Percentiles rank a stretch among this genome's conserved stretches.
Evolutionary conservation across 148 eudicot species (phyloP).

Genomic region (Dianthus caryophyllus): DNA sequence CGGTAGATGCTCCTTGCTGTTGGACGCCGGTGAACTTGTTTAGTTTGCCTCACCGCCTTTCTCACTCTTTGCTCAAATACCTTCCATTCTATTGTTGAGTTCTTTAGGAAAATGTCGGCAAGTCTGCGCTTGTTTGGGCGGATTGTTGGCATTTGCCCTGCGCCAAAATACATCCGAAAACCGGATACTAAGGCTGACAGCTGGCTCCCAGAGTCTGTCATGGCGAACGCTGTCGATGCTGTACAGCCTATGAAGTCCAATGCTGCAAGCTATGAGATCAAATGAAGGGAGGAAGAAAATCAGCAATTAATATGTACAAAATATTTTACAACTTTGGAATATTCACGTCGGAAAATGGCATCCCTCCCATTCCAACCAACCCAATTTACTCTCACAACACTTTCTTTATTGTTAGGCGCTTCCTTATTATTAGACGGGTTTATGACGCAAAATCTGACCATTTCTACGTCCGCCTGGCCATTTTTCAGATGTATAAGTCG

Average conservation of each 20-base stretch:
- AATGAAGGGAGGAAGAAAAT: slow-evolving; percentile 2
- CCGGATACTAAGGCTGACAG: slow-evolving; percentile 89
- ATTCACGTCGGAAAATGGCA: too few species aligned
- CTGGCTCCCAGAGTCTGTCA: slow-evolving; percentile 99
- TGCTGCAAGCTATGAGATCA: slow-evolving; percentile 71
- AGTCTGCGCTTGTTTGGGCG: slow-evolving; percentile 96
- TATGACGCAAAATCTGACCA: too few species aligned
- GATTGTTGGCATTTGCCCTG: slow-evolving; percentile 83
- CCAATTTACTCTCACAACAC: too few species aligned
- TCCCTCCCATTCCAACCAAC: too few species aligned
- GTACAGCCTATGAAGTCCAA: slow-evolving; percentile 89
- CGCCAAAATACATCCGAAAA: slow-evolving; percentile 77
- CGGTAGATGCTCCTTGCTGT: slow-evolving; percentile 44
- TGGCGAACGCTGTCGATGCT: slow-evolving; percentile 80
- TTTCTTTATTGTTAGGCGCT: too few species aligned
- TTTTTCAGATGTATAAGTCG: too few species aligned
- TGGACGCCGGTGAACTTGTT: slow-evolving; percentile 74
- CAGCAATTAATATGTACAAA: not conserved
- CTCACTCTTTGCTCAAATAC: slow-evolving; percentile 79
- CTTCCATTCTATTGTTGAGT: slow-evolving; percentile 86
- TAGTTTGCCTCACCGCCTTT: slow-evolving; percentile 88
- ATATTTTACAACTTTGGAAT: too few species aligned
- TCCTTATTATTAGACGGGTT: too few species aligned
- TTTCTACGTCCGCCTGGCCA: too few species aligned
- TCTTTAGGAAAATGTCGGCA: slow-evolving; percentile 78